Base-by-base conservation (phyloP, 1,284 basidiomycete species). In the Leccinum huronense region DNA sequence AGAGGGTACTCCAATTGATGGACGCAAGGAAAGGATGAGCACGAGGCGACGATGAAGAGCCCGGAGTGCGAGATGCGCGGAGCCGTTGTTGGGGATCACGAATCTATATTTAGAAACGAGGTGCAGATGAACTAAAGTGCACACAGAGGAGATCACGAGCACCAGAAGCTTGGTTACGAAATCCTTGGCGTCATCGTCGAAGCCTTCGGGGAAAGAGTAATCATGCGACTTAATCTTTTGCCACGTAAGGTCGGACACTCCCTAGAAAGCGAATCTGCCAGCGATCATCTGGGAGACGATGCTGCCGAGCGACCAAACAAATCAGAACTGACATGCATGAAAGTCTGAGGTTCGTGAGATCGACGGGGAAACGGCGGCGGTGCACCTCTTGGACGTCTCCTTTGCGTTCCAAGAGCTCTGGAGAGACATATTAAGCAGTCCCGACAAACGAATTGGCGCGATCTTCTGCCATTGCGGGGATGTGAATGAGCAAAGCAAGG, bases 281-380 rank as follows among this genome's bases (percentile, higher is more conserved):
- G 95, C 91, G 42, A 98, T 91, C 89, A 98, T 96, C 77, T 98
- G 97, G 79, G 92, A 98, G 40, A 99, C 79, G 62, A 98, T 94
- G 77, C 97, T 98, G 1, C 96, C 97, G 16, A 98, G 81, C 16
- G 96, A 94, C 97, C 97, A 99, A n/a, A n/a, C n/a, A n/a, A n/a
- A n/a, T 99, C 97, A 57, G 94, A 93, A 64, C 95, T 94, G 33
- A 27, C 6, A 3, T 19, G 6, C 31, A 10, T 33, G 53, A 54
- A 59, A 54, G 4, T 9, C 33, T 73, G 27, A 59, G 53, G 10
- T 38, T n/a, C 55, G n/a, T 16, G 51, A 10, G 5, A 33, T 5
- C n/a, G 33, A 2, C 0, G 30, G 8, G 13, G 42, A 9, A 16
- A 59, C 4, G 13, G 11, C 11, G 23, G 31, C n/a, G n/a, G n/a